phyloP scores from a whole-genome alignment of 768 basidiomycete genomes.

The Lepiota subincarnata region DNA sequence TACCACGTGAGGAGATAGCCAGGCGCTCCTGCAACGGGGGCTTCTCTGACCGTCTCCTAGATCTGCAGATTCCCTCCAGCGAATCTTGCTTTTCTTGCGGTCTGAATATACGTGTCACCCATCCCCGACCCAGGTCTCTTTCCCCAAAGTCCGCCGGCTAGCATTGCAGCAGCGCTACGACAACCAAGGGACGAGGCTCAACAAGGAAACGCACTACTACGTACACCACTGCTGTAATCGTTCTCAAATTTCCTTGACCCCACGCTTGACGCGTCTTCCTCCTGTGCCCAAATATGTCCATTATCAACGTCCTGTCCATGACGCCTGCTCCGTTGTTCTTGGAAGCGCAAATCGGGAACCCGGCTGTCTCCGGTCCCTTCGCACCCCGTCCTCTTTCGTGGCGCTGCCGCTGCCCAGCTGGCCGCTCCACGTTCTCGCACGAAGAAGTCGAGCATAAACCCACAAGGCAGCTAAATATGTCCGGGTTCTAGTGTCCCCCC shows the following conservation, averaged over 20 bases:
- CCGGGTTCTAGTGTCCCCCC: neutral
- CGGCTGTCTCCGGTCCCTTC: constrained; percentile 2
- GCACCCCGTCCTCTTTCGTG: neutral
- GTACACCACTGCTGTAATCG: neutral
- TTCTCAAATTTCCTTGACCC: neutral
- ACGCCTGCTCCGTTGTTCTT: neutral
- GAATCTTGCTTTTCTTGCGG: neutral
- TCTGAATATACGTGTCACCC: too few relatives aligned
- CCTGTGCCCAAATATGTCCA: neutral
- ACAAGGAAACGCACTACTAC: neutral
- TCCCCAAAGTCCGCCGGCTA: constrained; percentile 10
- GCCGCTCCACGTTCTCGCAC: neutral
- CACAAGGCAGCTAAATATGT: neutral
- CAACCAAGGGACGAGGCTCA: too few relatives aligned
- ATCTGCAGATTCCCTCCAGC: constrained; percentile 6
- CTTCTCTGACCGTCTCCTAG: neutral
- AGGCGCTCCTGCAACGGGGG: neutral
- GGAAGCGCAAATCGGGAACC: neutral
- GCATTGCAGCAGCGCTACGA: too few relatives aligned
- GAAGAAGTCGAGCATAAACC: neutral
- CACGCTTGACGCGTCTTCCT: neutral
- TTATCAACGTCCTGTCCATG: neutral
- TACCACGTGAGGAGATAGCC: constrained; percentile 7
- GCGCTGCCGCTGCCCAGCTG: neutral
- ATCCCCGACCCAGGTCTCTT: neutral